Conservation (phyloP, 768 basidiomycete species). For the Kwoniella botswanensis region DNA sequence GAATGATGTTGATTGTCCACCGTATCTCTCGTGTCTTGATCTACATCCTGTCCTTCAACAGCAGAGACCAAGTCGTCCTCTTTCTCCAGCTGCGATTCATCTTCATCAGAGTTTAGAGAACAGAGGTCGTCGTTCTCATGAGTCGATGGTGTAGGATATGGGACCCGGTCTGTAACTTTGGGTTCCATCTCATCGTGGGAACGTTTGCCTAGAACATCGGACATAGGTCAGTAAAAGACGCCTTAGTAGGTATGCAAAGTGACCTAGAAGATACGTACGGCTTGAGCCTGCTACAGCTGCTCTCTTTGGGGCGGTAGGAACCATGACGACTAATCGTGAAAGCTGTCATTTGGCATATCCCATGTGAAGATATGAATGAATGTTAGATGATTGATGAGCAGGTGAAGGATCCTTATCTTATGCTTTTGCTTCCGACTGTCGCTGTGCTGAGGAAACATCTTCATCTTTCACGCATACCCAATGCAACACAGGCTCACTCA, state of each 20-base stretch:
- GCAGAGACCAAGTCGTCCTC: not conserved
- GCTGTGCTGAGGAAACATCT: too few relatives aligned
- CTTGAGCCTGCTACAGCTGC: not conserved
- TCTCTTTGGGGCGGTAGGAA: not conserved
- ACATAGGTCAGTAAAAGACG: not conserved
- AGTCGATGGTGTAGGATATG: not conserved
- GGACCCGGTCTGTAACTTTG: not conserved
- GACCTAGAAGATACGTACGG: not conserved
- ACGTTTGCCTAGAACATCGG: not conserved
- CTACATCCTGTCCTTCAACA: not conserved
- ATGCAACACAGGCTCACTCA: too few relatives aligned
- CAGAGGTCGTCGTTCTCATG: not conserved
- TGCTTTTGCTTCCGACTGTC: too few relatives aligned
- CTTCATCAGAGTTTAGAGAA: not conserved
- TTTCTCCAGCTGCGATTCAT: not conserved
- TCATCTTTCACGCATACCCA: too few relatives aligned
- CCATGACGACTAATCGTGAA: not conserved
- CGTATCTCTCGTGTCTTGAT: too few relatives aligned
- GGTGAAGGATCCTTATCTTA: too few relatives aligned
- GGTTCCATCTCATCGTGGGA: not conserved
- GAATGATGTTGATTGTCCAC: too few relatives aligned
- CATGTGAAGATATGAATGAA: not conserved
- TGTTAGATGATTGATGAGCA: too few relatives aligned
- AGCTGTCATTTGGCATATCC: not conserved
- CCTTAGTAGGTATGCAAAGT: not conserved